These are phyloP conservation scores for Silene uniflora DNA, from an alignment of 148 eudicot species.

Conservation along the genomic window DNA sequence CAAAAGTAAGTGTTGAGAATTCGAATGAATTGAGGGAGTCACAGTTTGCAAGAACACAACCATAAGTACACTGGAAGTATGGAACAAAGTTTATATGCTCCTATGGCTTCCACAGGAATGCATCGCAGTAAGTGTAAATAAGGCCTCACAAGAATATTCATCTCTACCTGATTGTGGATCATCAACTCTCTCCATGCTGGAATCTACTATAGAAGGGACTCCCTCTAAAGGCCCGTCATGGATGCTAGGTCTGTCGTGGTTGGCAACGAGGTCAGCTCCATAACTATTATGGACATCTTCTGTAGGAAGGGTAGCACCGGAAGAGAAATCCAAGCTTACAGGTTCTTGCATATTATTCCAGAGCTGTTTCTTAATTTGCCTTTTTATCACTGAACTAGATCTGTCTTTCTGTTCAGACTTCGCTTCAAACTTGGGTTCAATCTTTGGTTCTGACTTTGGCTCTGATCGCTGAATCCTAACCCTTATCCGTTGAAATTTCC, in stretches of 20 bases:
- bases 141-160: not conserved
- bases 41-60: too few species aligned
- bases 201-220: slow-evolving; percentile 40
- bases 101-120: not conserved
- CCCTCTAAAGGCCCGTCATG: slow-evolving; percentile 50
- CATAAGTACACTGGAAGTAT: too few species aligned
- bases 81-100: too few species aligned
- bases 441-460: slow-evolving; percentile 30
- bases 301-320: slow-evolving; percentile 38
- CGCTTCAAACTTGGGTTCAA: slow-evolving; percentile 45
- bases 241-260: slow-evolving; percentile 33
- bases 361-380: slow-evolving; percentile 49
- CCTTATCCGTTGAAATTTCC: slow-evolving; percentile 63
- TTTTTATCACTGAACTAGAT: slow-evolving; percentile 38
- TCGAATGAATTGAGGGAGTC: too few species aligned
- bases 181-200: slow-evolving; percentile 50
- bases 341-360: slow-evolving; percentile 47
- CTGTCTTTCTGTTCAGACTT: slow-evolving; percentile 48
- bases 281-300: slow-evolving; percentile 38
- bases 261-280: slow-evolving; percentile 31
- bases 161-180: slow-evolving; percentile 53
- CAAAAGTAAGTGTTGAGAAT: too few species aligned
- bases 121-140: not conserved
- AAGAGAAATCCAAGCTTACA: slow-evolving; percentile 64
- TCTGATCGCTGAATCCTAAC: slow-evolving; percentile 37